Evolutionary conservation across 2,329 filamentous ascomycete genomes (phyloP).

Genomic region (Ophiostoma fasciatum): DNA sequence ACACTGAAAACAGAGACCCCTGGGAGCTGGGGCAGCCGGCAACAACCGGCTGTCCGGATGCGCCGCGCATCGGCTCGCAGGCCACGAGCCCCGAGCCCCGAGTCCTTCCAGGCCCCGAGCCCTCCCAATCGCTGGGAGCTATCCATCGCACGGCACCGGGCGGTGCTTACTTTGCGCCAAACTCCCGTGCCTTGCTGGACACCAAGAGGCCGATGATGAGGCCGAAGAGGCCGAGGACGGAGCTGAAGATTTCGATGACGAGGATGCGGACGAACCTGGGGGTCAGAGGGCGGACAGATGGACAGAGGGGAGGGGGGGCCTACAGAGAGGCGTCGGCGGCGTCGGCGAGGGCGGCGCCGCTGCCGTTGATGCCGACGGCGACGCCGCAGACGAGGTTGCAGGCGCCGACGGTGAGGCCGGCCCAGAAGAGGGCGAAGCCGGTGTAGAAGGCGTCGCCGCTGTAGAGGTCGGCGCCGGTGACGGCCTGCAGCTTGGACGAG

Average conservation of each 20-base stretch:
- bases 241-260: conserved; percentile 98
- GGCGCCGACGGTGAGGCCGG: conserved; percentile 80
- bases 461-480: conserved; percentile 50
- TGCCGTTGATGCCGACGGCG: conserved; percentile 95
- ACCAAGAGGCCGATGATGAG: conserved; percentile 88
- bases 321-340: conserved; percentile 83
- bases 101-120: no score
- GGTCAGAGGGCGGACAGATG: neutral
- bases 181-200: conserved; percentile 68
- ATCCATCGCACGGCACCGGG: no score
- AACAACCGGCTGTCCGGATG: no score
- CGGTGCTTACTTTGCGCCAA: conserved; percentile 34
- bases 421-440: conserved; percentile 92
- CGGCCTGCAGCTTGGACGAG: conserved; percentile 65
- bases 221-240: conserved; percentile 88
- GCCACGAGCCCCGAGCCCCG: no score
- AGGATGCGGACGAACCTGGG: conserved; percentile 93
- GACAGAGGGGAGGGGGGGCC: conserved; percentile 22
- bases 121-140: no score
- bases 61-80: no score
- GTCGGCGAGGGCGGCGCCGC: conserved; percentile 88
- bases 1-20: no score
- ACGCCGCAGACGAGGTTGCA: conserved; percentile 96
- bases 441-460: conserved; percentile 79
- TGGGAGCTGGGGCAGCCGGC: no score